Evolutionary conservation across 192 early-diverging fungal species (phyloP).

Genomic region (Backusella australiensis): DNA sequence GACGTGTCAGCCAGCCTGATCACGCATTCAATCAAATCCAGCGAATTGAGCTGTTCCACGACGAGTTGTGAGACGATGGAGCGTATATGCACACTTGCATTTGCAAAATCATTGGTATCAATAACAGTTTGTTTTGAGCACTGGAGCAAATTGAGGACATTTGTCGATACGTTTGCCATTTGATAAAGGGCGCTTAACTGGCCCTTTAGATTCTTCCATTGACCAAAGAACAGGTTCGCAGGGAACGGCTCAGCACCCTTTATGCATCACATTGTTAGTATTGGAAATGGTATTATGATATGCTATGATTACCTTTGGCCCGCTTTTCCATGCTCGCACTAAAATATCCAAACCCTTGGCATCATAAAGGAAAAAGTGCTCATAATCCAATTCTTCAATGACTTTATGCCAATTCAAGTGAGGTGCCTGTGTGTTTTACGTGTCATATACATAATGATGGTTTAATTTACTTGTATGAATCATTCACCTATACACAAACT

Average conservation of each 20-base stretch:
- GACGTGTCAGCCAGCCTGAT: slow-evolving; percentile 54
- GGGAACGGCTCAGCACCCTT: slow-evolving; percentile 69
- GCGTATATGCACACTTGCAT: slow-evolving; percentile 41
- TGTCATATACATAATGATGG: background rate
- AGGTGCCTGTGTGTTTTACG: slow-evolving; percentile 42
- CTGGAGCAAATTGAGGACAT: slow-evolving; percentile 57
- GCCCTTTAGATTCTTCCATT: slow-evolving; percentile 68
- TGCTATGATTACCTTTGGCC: slow-evolving; percentile 7
- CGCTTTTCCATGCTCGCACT: slow-evolving; percentile 53
- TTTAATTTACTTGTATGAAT: background rate
- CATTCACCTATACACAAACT: slow-evolving; percentile 6
- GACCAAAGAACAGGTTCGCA: slow-evolving; percentile 63
- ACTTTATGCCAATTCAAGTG: slow-evolving; percentile 63
- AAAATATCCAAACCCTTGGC: slow-evolving; percentile 59
- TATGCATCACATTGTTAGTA: background rate
- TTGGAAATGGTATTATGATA: too few species aligned
- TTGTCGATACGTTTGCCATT: slow-evolving; percentile 53
- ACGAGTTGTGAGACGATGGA: slow-evolving; percentile 48
- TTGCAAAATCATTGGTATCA: slow-evolving; percentile 51
- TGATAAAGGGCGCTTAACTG: slow-evolving; percentile 71
- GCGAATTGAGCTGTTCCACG: slow-evolving; percentile 60
- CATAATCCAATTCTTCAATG: slow-evolving; percentile 59
- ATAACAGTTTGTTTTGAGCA: slow-evolving; percentile 53
- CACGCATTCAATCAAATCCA: slow-evolving; percentile 72
- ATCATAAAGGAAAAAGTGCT: slow-evolving; percentile 58